phyloP scores from a whole-genome alignment of 495 filamentous ascomycete genomes.

The Platismatia glauca region DNA sequence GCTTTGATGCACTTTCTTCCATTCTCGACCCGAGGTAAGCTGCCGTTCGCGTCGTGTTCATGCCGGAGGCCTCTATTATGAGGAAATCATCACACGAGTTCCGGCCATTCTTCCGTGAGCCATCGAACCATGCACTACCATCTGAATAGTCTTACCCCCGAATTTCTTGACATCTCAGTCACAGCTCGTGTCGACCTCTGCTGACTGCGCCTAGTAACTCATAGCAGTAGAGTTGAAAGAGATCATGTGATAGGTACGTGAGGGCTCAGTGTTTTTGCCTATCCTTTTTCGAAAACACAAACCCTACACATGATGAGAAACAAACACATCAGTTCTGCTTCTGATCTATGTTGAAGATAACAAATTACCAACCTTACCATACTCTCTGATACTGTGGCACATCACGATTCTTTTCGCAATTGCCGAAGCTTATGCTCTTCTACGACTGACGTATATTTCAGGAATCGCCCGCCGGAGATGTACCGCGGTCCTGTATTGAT shows the following conservation, averaged over 20 bases:
- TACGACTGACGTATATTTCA: not conserved
- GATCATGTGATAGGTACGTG: not conserved
- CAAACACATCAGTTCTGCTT: conserved; percentile 85
- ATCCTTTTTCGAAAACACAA: conserved; percentile 15
- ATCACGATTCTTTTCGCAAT: not conserved
- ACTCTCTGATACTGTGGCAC: conserved; percentile 48
- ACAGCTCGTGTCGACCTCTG: not conserved
- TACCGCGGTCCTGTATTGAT: conserved; percentile 11
- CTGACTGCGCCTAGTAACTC: not conserved
- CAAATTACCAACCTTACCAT: conserved; percentile 64
- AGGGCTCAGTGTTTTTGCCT: not conserved
- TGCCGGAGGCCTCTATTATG: conserved; percentile 33
- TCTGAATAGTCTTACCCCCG: conserved; percentile 55
- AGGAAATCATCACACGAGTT: conserved; percentile 53
- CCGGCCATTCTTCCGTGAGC: conserved; percentile 77
- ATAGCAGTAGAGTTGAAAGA: not conserved
- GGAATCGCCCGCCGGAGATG: not conserved
- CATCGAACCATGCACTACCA: conserved; percentile 99
- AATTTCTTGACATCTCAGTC: conserved; percentile 6
- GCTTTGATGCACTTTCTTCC: not conserved
- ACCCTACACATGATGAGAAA: conserved; percentile 64
- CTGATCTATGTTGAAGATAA: conserved; percentile 76
- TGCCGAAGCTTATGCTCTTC: not conserved
- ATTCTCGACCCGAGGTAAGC: not conserved
- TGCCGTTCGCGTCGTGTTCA: too few relatives aligned